Evolutionary conservation across 2,329 filamentous ascomycete species (phyloP), one percentile per base, ranked within the genome.

Genomic region (Dryadomyces sulphureus): DNA sequence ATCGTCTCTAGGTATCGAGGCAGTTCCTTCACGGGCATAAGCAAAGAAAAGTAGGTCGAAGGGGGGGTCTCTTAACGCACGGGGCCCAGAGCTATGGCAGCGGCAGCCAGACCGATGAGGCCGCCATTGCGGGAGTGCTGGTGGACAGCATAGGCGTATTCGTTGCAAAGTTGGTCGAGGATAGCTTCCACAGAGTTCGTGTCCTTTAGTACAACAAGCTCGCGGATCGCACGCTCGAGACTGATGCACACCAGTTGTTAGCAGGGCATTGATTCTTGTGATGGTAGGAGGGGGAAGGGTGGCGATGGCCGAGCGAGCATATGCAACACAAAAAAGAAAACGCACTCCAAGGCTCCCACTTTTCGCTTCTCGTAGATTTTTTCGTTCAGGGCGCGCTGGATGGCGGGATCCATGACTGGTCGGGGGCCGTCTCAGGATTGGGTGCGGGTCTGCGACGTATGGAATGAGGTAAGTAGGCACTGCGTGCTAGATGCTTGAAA

Each of bases 331-430:
- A 38, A 25, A 38, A 30, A n/a, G 32, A 41, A 19, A 17, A 69
- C 83, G 58, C 79, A 94, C 88, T 98, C 92, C 48, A 98, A 77
- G 56, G 93, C 92, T 53, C 92, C 92, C 59, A 88, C 81, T 66
- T 98, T 98, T 61, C 93, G 79, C 71, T 93, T 94, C 62, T 98
- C 92, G 64, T 98, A 98, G 60, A 96, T 81, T 76, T 95, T 98
- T 68, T 98, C 92, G 62, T 93, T 94, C 60, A 98, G 73, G 54
- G 89, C 76, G 56, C 90, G 85, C 65, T 93, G 87, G 61, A 95
- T 86, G 60, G 80, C 81, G 59, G 77, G 72, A 69, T 96, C 90
- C 89, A 96, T 95, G 57, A 36, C 27, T 17, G 11, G 6, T 7
- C 4, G 14, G 19, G n/a, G 16, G 16, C 22, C 8, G 39, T 4